These are phyloP conservation scores for Trichoderma sp. DNA, from an alignment of 2,329 filamentous ascomycete species.

Conservation along the genomic window DNA sequence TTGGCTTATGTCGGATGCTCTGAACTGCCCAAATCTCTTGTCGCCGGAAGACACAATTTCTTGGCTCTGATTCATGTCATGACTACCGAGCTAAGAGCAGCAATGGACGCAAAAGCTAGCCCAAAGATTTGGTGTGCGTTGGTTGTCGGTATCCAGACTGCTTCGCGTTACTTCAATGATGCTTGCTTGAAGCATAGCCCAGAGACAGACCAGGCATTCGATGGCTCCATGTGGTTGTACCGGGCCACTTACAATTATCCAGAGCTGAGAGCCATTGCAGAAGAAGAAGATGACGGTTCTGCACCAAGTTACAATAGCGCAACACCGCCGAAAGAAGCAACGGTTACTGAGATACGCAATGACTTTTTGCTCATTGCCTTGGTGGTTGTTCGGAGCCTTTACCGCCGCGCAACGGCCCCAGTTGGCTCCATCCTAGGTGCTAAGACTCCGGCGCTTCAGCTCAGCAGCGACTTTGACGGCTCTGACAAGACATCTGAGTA, in stretches of 20 bases:
- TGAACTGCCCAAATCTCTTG: constrained; percentile 30
- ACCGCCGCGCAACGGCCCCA: constrained; percentile 38
- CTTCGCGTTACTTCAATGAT: constrained; percentile 39
- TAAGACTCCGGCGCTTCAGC: constrained; percentile 26
- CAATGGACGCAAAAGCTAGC: constrained; percentile 33
- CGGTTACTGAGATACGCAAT: constrained; percentile 30
- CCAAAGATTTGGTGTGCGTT: constrained; percentile 39
- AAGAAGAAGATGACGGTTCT: not conserved
- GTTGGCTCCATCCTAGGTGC: constrained; percentile 24
- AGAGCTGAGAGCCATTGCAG: constrained; percentile 25
- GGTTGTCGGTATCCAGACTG: constrained; percentile 36
- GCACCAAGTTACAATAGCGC: not conserved
- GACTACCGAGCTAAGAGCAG: constrained; percentile 34
- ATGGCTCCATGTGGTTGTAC: constrained; percentile 27
- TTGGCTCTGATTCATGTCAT: constrained; percentile 38
- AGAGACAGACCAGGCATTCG: constrained; percentile 23
- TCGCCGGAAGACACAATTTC: constrained; percentile 39
- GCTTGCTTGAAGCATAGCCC: constrained; percentile 34
- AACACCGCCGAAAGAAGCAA: constrained; percentile 11
- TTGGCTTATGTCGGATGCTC: constrained; percentile 51
- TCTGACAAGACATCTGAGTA: constrained; percentile 29
- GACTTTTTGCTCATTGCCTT: constrained; percentile 42
- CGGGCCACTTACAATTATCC: constrained; percentile 31
- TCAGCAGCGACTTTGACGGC: constrained; percentile 34
- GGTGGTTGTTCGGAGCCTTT: constrained; percentile 39